Base-by-base conservation (phyloP, 345 rosid genomes). In the Firmiana major region DNA sequence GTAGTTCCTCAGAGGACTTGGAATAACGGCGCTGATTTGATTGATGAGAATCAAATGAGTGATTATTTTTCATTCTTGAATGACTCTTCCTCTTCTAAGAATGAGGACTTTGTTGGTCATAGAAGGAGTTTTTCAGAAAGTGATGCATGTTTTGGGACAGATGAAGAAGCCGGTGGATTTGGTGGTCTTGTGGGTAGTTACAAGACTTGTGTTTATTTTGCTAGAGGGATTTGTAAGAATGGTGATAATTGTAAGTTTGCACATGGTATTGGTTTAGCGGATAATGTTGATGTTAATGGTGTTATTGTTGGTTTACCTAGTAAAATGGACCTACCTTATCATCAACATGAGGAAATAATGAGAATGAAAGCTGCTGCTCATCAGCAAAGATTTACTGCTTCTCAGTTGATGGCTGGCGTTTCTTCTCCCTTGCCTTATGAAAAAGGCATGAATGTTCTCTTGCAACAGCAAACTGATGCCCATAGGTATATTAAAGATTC, bases 121-220 rank as follows among this genome's bases (percentile, higher is more conserved):
- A 88, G 86, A 79, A 89, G 98, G 86, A 90, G 98, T 72, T 88
- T 81, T 81, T 92, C 94, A 0, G 99, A 91, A 40, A 91, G 92
- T 80, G 98, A 94, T 71, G 95, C 84, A 22, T 86, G 84, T 57
- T 83, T 87, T 22, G 88, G 90, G 53, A 78, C 79, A 17, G 92
- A 88, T 10, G 97, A 91, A 71, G 74, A 71, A 71, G 26, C 46
- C 13, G 74, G 28, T 71, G 74, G 74, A 19, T 51, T 51, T 17
- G 88, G 70, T 9, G 80, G 78, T 49, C 86, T 86, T 77, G 81
- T 73, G 70, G 77, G 46, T 78, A 90, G 87, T 42, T 86, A 43
- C 76, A 86, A 83, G 78, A 95, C 97, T 3, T 93, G 97, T 84
- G 78, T 87, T 79, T 91, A 91, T 66, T 93, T 79, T 74, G 88